Conservation (phyloP, 148 eudicot genomes). For the Rhododendron kiyosumense region DNA sequence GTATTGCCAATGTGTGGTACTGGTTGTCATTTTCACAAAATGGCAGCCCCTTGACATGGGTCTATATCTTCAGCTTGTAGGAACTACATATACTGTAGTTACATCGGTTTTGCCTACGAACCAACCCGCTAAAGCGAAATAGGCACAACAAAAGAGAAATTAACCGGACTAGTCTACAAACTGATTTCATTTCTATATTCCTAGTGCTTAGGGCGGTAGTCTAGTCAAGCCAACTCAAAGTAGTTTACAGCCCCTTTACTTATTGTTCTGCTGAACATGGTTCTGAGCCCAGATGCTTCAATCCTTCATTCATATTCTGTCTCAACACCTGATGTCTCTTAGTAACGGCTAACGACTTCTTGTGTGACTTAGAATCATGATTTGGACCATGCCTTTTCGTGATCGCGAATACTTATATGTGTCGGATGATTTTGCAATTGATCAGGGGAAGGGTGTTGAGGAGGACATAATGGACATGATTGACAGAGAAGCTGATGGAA, state of each 20-base stretch:
- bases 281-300: neutral
- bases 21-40: neutral
- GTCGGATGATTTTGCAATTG: neutral
- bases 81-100: neutral
- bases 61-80: neutral
- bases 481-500: conserved; percentile 99
- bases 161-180: neutral
- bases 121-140: neutral
- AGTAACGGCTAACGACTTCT: neutral
- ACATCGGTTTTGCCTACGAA: neutral
- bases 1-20: neutral
- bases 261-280: neutral
- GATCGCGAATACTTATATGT: neutral
- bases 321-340: neutral
- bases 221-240: neutral
- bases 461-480: conserved; percentile 99
- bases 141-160: neutral
- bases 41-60: neutral
- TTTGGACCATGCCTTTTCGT: neutral
- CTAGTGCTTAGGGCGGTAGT: neutral
- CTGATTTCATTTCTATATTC: neutral
- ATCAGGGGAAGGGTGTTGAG: conserved; percentile 85
- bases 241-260: neutral
- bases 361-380: neutral
- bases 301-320: neutral